These are phyloP conservation scores for Eudorina sp. DNA, from an alignment of 139 green algal species.

Conservation along the genomic window DNA sequence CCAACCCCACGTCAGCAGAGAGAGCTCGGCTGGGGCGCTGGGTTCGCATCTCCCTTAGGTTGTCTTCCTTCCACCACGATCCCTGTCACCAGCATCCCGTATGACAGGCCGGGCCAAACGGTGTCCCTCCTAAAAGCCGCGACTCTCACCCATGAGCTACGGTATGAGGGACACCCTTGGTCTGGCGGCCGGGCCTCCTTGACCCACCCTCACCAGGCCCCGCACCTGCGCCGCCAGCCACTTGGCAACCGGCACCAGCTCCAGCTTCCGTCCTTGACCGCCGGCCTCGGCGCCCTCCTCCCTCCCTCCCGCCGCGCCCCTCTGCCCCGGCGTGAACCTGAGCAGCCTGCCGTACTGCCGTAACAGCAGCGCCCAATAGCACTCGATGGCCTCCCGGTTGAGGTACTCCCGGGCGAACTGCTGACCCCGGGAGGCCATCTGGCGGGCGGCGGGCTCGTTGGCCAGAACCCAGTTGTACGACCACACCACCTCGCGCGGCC, in stretches of 20 bases:
- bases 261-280: not conserved
- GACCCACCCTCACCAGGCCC: not conserved
- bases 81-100: too few species aligned
- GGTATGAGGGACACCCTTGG: too few species aligned
- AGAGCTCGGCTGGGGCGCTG: too few species aligned
- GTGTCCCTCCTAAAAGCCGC: too few species aligned
- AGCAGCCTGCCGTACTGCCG: conserved; percentile 6
- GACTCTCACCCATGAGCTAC: too few species aligned
- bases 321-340: conserved; percentile 1
- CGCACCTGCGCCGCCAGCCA: conserved; percentile 15
- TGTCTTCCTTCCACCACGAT: too few species aligned
- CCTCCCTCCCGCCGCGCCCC: not conserved
- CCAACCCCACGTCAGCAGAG: too few species aligned
- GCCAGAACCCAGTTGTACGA: conserved; percentile 44
- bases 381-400: conserved; percentile 28
- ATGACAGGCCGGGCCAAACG: too few species aligned
- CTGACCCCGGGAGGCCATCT: conserved; percentile 14
- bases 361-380: conserved; percentile 42
- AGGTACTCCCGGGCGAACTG: conserved; percentile 15
- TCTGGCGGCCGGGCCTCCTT: not conserved
- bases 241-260: not conserved
- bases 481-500: conserved; percentile 49
- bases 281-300: not conserved
- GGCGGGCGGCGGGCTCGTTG: conserved; percentile 21
- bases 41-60: too few species aligned